Evolutionary conservation across 2,329 filamentous ascomycete species (phyloP).

Genomic region (Mycosphaerella sp.): DNA sequence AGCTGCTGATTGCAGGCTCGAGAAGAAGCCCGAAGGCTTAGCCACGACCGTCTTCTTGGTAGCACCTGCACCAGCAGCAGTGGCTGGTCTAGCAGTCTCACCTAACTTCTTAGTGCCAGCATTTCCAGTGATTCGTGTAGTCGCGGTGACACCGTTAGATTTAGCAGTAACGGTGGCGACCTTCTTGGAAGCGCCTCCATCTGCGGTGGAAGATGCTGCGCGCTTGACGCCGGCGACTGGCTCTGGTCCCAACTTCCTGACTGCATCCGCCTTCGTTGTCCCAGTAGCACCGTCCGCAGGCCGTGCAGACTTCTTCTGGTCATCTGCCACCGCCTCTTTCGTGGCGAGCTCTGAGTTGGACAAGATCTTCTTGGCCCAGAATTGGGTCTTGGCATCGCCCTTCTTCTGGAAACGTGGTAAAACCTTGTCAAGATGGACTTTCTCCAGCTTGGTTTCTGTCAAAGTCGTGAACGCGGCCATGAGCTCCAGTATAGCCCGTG

Average conservation of each 20-base stretch:
- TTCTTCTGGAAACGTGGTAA: slow-evolving; percentile 58
- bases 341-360: slow-evolving; percentile 28
- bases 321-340: slow-evolving; percentile 32
- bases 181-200: slow-evolving; percentile 33
- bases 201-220: slow-evolving; percentile 19
- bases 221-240: slow-evolving; percentile 33
- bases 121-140: slow-evolving; percentile 19
- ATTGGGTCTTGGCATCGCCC: slow-evolving; percentile 59
- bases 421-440: slow-evolving; percentile 60
- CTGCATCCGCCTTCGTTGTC: slow-evolving; percentile 24
- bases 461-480: slow-evolving; percentile 58
- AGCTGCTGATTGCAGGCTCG: slow-evolving; percentile 40
- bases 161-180: slow-evolving; percentile 25
- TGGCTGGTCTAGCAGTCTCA: slow-evolving; percentile 11
- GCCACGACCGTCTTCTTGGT: slow-evolving; percentile 32
- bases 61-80: slow-evolving; percentile 16
- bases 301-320: slow-evolving; percentile 35
- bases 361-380: slow-evolving; percentile 54
- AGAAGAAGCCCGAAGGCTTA: slow-evolving; percentile 43
- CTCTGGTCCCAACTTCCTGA: slow-evolving; percentile 30
- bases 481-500: slow-evolving; percentile 45
- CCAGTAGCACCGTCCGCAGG: slow-evolving; percentile 4
- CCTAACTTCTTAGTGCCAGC: slow-evolving; percentile 24
- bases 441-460: slow-evolving; percentile 53
- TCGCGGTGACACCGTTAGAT: slow-evolving; percentile 13